These are phyloP conservation scores for Curvularia spicifera DNA, from an alignment of 2,329 filamentous ascomycete species.

Conservation along the genomic window DNA sequence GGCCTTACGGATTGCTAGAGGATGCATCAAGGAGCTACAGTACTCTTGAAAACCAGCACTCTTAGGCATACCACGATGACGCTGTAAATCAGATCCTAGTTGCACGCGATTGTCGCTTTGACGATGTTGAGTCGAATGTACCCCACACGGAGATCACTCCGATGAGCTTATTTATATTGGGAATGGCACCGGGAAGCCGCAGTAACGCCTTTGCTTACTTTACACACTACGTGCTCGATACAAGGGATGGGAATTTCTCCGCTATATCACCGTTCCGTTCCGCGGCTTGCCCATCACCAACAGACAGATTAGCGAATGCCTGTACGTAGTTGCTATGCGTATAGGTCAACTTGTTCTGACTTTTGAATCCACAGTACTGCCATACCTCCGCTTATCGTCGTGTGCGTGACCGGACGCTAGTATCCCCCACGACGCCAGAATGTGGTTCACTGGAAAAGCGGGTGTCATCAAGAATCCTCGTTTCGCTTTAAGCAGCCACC, in stretches of 20 bases:
- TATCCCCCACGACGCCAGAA: neutral
- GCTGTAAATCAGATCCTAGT: neutral
- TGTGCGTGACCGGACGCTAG: constrained; percentile 5
- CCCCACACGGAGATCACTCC: constrained; percentile 8
- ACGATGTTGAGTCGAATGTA: constrained; percentile 5
- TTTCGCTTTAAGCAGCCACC: neutral
- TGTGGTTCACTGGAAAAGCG: constrained; percentile 9
- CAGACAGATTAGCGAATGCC: neutral
- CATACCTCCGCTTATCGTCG: neutral
- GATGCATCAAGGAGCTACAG: neutral
- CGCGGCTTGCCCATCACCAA: neutral
- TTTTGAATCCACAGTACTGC: neutral
- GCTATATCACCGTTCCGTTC: neutral
- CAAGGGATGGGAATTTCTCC: constrained; percentile 6
- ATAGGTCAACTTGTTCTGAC: neutral
- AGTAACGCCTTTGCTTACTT: constrained; percentile 9
- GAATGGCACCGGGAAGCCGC: constrained; percentile 9
- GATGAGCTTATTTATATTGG: neutral
- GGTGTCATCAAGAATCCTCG: neutral
- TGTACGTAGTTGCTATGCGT: too few species aligned
- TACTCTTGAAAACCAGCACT: neutral
- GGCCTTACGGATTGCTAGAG: too few species aligned
- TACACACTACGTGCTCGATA: neutral
- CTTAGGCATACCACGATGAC: too few species aligned
- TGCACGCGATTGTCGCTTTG: neutral